These are phyloP conservation scores for Macrophomina pseudophaseolina DNA, from an alignment of 2,329 filamentous ascomycete species.

Conservation along the genomic window DNA sequence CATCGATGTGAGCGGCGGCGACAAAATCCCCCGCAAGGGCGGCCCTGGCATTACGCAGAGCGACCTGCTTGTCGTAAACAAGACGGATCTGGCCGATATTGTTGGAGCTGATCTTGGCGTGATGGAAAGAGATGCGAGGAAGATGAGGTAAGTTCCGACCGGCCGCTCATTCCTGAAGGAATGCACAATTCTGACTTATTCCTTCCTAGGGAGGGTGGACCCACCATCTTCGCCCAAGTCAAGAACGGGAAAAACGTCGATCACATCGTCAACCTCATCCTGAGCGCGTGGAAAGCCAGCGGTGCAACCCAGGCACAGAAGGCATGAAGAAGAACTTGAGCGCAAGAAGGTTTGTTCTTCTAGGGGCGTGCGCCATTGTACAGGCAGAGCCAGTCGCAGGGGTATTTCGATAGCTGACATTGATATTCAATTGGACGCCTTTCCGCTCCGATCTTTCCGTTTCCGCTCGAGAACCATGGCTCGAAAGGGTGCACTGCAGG, in stretches of 20 bases:
- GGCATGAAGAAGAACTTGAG: background rate
- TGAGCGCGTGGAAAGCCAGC: constrained; percentile 91
- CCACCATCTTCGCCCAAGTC: constrained; percentile 96
- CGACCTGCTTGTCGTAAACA: constrained; percentile 92
- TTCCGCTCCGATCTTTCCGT: background rate
- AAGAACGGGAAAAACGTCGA: constrained; percentile 86
- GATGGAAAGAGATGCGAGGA: constrained; percentile 92
- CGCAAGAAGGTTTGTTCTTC: background rate
- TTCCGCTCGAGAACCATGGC: background rate
- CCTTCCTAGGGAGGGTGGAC: constrained; percentile 75
- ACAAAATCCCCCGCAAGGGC: constrained; percentile 95
- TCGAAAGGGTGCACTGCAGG: background rate
- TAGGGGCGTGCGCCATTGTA: background rate
- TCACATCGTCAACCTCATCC: constrained; percentile 84
- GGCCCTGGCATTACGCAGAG: constrained; percentile 97
- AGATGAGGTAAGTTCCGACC: constrained; percentile 64
- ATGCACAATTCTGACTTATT: background rate
- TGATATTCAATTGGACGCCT: constrained; percentile 4
- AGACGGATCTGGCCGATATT: constrained; percentile 90
- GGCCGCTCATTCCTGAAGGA: background rate
- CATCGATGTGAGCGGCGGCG: constrained; percentile 93
- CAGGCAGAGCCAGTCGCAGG: background rate
- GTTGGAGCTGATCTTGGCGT: constrained; percentile 89
- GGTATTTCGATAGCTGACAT: background rate
- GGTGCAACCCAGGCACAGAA: constrained; percentile 63